phyloP scores from a whole-genome alignment of 768 basidiomycete species.

The Gelatoporia subvermispora region DNA sequence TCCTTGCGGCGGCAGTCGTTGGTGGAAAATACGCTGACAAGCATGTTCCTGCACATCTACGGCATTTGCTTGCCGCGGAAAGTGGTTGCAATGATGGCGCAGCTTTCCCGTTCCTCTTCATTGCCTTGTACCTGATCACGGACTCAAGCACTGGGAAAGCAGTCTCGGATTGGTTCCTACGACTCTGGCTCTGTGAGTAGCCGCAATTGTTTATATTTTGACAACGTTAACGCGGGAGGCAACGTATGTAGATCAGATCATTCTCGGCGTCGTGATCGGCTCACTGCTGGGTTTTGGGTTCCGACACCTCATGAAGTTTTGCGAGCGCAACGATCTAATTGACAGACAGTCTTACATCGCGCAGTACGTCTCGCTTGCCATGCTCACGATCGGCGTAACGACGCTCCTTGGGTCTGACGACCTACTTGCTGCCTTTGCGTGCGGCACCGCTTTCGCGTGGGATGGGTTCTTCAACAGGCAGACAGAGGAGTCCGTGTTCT shows the following conservation, averaged over 20 bases:
- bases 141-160: conserved; percentile 59
- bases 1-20: conserved; percentile 85
- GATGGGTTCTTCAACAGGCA: conserved; percentile 91
- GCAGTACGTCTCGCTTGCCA: conserved; percentile 80
- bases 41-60: conserved; percentile 85
- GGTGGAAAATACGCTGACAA: conserved; percentile 98
- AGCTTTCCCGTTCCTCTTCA: conserved; percentile 89
- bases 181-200: conserved; percentile 79
- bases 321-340: conserved; percentile 78
- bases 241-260: conserved; percentile 61
- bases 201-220: neutral
- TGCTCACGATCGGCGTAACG: conserved; percentile 80
- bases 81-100: conserved; percentile 96
- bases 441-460: conserved; percentile 96
- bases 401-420: conserved; percentile 90
- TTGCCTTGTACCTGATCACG: conserved; percentile 83
- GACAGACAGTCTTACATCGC: conserved; percentile 95
- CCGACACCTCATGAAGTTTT: conserved; percentile 90
- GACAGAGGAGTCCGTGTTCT: conserved; percentile 93
- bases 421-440: conserved; percentile 89
- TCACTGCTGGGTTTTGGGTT: conserved; percentile 71
- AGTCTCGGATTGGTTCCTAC: conserved; percentile 81
- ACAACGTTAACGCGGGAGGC: neutral
- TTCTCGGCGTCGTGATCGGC: conserved; percentile 73
- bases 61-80: conserved; percentile 63